These are phyloP conservation scores for Oryza glumipatula DNA, from an alignment of 176 grass and related monocot species.

Conservation along the genomic window DNA sequence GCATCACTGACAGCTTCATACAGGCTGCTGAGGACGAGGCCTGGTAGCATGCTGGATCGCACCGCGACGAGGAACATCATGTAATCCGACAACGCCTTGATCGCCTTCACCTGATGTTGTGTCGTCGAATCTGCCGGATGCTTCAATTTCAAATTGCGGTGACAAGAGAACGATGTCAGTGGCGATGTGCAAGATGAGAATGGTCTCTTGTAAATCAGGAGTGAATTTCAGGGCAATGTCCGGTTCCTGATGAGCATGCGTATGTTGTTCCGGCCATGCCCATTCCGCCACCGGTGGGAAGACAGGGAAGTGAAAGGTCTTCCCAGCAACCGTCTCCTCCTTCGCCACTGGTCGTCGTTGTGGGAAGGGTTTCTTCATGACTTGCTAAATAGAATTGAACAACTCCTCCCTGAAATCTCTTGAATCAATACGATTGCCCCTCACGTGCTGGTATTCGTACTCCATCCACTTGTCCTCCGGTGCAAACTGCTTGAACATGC, in stretches of 20 bases:
- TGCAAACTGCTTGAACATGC: neutral
- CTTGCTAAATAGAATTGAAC: no score
- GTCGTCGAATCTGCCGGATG: neutral
- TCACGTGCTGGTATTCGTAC: neutral
- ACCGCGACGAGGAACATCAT: neutral
- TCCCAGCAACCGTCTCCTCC: no score
- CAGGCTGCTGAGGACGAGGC: neutral
- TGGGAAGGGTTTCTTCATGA: no score
- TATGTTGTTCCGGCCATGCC: no score
- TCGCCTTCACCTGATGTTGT: neutral
- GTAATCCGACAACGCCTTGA: neutral
- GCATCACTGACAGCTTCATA: neutral
- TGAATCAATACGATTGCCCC: neutral
- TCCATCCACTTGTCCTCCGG: neutral
- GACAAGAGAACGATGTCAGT: neutral
- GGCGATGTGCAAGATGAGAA: slow-evolving; percentile 10
- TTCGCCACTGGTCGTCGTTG: no score
- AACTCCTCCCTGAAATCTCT: no score
- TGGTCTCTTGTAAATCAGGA: neutral
- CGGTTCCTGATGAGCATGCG: no score
- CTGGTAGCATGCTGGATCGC: neutral
- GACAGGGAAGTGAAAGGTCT: no score
- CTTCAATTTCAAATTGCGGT: neutral
- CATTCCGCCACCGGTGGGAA: no score
- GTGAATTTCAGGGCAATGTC: neutral